Evolutionary conservation across 169 alveolate genomes (phyloP).

Genomic region (Plasmodium yoelii): DNA sequence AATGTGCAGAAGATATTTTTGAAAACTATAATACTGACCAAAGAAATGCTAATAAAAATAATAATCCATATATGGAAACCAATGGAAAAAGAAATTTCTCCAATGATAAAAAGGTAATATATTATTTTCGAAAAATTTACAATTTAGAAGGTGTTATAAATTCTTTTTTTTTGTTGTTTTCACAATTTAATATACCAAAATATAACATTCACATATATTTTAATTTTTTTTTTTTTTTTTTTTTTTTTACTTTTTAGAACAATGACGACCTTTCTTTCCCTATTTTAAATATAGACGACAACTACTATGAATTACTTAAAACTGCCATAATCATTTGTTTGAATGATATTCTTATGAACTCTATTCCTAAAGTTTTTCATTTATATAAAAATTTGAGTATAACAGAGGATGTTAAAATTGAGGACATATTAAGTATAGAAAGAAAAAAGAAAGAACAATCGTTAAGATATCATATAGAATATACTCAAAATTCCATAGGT

Average conservation of each 20-base stretch:
- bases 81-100: neutral
- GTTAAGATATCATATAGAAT: constrained; percentile 69
- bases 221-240: neutral
- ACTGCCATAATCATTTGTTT: constrained; percentile 71
- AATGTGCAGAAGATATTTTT: constrained; percentile 18
- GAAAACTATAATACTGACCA: constrained; percentile 14
- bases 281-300: constrained; percentile 47
- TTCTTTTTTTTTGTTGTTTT: neutral
- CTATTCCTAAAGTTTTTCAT: constrained; percentile 61
- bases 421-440: constrained; percentile 41
- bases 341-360: constrained; percentile 71
- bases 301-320: constrained; percentile 56
- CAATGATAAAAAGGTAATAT: constrained; percentile 27
- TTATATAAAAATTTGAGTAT: constrained; percentile 19
- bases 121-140: neutral
- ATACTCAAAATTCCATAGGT: constrained; percentile 45
- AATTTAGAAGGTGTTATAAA: neutral
- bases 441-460: constrained; percentile 73
- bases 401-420: constrained; percentile 29
- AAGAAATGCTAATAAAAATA: neutral
- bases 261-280: constrained; percentile 18
- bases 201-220: neutral
- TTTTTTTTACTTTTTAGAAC: constrained; percentile 12
- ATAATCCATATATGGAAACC: too few species aligned
- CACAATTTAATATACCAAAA: neutral